Conservation (phyloP, 2,329 filamentous ascomycete species). For the Fusarium ramigenum region DNA sequence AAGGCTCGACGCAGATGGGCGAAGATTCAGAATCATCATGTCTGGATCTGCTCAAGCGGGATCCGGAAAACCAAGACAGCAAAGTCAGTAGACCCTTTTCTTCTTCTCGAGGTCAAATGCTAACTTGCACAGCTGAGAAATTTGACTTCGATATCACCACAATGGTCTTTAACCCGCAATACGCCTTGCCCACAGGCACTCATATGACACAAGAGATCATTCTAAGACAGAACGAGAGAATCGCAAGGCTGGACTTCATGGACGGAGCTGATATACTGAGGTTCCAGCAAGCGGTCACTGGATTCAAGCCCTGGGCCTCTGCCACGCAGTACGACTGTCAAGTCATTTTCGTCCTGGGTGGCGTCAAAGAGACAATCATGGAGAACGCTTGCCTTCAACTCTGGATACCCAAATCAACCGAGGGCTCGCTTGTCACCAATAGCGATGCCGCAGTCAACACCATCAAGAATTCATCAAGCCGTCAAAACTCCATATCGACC, state of each 20-base stretch:
- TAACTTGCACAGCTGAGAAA: constrained; percentile 36
- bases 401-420: constrained; percentile 45
- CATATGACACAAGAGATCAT: constrained; percentile 42
- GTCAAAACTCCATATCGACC: constrained; percentile 30
- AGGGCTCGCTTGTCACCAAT: constrained; percentile 42
- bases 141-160: constrained; percentile 48
- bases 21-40: constrained; percentile 41
- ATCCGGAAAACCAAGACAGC: constrained; percentile 34
- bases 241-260: constrained; percentile 44
- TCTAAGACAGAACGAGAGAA: constrained; percentile 44
- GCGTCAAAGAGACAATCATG: constrained; percentile 34
- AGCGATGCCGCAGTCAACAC: constrained; percentile 35
- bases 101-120: background rate
- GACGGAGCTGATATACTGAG: constrained; percentile 41
- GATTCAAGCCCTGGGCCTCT: constrained; percentile 44
- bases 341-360: constrained; percentile 45
- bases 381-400: constrained; percentile 47
- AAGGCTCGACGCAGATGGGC: constrained; percentile 42
- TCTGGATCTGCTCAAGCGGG: constrained; percentile 35
- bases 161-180: constrained; percentile 43
- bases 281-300: constrained; percentile 49
- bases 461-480: constrained; percentile 8
- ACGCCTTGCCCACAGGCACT: constrained; percentile 39
- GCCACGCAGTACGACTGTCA: constrained; percentile 42
- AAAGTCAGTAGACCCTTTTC: constrained; percentile 22